Evolutionary conservation across 2,329 filamentous ascomycete genomes (phyloP).

Genomic region (Pseudopyrenochaeta lycopersici): DNA sequence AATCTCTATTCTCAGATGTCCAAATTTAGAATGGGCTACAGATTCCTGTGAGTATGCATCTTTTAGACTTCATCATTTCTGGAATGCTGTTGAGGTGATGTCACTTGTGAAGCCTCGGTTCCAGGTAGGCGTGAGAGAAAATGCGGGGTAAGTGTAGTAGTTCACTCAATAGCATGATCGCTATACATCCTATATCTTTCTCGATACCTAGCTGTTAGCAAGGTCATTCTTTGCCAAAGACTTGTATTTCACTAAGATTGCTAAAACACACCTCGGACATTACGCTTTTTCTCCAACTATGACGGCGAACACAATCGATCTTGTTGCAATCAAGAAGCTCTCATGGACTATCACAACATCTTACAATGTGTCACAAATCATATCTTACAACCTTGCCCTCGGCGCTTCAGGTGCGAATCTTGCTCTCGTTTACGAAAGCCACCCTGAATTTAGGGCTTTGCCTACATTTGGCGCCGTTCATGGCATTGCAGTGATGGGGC

Average conservation of each 20-base stretch:
- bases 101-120: conserved; percentile 3
- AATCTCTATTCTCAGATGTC: no score
- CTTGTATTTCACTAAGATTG: no score
- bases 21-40: no score
- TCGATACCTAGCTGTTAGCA: no score
- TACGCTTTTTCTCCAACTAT: no score
- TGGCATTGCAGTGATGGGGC: conserved; percentile 18
- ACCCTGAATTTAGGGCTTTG: conserved; percentile 16
- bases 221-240: no score
- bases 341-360: conserved; percentile 15
- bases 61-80: no score
- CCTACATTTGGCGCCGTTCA: conserved; percentile 19
- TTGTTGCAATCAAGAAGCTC: conserved; percentile 10
- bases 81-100: no score
- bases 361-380: conserved; percentile 16
- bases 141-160: conserved; percentile 4
- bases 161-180: not conserved
- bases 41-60: no score
- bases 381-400: conserved; percentile 23
- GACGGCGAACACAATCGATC: conserved; percentile 13
- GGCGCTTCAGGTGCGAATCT: conserved; percentile 12
- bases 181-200: not conserved
- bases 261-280: no score
- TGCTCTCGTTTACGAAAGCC: conserved; percentile 13
- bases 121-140: conserved; percentile 6